Evolutionary conservation across 371 early-diverging fungal species (phyloP).

Genomic region (Mortierella sp.): DNA sequence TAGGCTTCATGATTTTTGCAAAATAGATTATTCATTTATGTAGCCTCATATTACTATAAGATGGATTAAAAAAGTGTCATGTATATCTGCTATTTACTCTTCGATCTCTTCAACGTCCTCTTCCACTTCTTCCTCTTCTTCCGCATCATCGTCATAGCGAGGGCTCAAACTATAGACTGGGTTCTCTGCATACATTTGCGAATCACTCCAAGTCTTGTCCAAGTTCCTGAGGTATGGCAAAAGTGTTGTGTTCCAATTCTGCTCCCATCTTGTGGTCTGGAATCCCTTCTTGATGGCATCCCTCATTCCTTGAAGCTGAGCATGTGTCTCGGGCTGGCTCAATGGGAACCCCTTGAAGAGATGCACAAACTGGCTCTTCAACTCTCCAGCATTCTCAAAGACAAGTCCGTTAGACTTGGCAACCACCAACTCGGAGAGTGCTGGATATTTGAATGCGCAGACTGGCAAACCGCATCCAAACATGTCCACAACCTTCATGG

Average conservation of each 20-base stretch:
- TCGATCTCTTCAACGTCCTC: conserved; percentile 19
- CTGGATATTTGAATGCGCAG: conserved; percentile 75
- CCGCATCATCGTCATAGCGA: conserved; percentile 14
- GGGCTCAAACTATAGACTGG: conserved; percentile 36
- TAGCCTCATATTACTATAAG: no score
- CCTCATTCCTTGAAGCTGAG: conserved; percentile 39
- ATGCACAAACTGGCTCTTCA: conserved; percentile 65
- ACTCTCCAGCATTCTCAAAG: conserved; percentile 77
- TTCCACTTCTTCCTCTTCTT: conserved; percentile 19
- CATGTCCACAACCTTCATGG: conserved; percentile 99
- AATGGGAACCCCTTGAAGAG: conserved; percentile 46
- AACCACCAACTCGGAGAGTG: conserved; percentile 77
- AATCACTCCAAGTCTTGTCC: conserved; percentile 56
- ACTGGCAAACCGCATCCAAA: conserved; percentile 96
- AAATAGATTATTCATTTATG: no score
- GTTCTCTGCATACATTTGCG: conserved; percentile 53
- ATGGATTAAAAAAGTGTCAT: no score
- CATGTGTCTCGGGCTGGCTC: conserved; percentile 32
- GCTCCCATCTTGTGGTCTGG: conserved; percentile 49
- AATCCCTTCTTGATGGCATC: conserved; percentile 30
- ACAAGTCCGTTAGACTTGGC: conserved; percentile 84
- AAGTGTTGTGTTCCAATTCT: conserved; percentile 46
- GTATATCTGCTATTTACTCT: conserved; percentile 13
- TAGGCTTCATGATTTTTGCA: no score
- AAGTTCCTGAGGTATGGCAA: conserved; percentile 43